Base-by-base conservation (phyloP, 129 eudicot genomes). In the Chrysanthemum seticuspe region DNA sequence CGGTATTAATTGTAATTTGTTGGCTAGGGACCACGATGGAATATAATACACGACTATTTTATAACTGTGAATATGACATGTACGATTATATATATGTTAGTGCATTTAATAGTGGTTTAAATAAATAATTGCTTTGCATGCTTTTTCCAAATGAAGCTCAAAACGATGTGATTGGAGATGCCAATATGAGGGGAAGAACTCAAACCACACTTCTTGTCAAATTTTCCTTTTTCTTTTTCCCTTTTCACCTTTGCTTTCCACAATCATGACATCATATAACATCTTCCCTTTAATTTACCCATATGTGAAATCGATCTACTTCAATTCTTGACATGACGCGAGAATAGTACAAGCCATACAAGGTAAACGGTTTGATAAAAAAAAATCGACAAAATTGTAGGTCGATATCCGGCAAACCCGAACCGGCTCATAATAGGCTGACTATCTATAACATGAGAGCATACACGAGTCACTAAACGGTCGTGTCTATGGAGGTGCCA, bases 141-240 rank as follows among this genome's bases (percentile, higher is more conserved):
- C 23, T 78, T 70, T 72, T 65, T 72, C 77, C 75, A 78, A 72
- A 64, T 54, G 73, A 71, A 78, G 82, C 72, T 74, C 54, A 78
- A 71, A 56, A 72, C 68, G 82, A 78, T 65, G 78, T 78, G 82
- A 78, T 48, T 29, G 82, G 68, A 78, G 82, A 72, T 78, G 82
- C 78, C 82, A 71, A 78, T 54, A 70, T 23, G 76, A 61, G 72
- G 71, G 81, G 72, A 53, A 23, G 72, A 49, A 67, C 51, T 63
- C 44, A 71, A 53, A 63, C 73, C 68, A 65, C 73, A 65, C 82
- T 58, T 71, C 82, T 45, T 65, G 73, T 63, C 82, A 71, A 71
- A 45, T 65, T 65, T 54, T 14, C 36, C 60, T 71, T 71, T 73
- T 64, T 15, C 71, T 52, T 78, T 78, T 78, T 25, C 34, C 77